Base-by-base conservation (phyloP, 176 grass and related monocot species). In the Otatea glauca region DNA sequence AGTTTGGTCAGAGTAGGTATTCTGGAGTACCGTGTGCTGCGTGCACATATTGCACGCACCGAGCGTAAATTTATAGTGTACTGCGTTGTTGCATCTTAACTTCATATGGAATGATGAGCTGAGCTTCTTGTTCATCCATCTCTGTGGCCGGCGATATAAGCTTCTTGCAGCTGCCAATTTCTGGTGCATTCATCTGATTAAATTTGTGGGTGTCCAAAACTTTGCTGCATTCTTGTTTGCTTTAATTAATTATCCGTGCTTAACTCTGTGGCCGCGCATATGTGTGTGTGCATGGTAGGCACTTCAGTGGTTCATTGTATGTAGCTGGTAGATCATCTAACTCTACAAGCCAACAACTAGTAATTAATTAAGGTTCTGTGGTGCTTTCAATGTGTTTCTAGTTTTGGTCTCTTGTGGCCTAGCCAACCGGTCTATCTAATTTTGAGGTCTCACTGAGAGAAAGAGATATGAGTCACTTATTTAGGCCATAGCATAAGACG, bases 51-150 rank as follows among this genome's bases (percentile, higher is more conserved):
- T 38, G 68, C 9, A 72, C 13, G 23, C 73, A 23, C 42, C 73
- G 2, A 77, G 14, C 3, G 29, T 20, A 48, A 47, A 60, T 82
- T 59, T 72, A 72, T 72, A 82, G 67, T 14, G 18, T 27, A n/a
- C n/a, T n/a, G n/a, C 1, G 29, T 29, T 38, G 9, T 10, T 27
- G 37, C 78, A 58, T 9, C 37, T 38, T 21, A 9, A n/a, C 3
- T n/a, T 58, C 55, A 9, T 58, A 5, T 51, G 15, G 41, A 72
- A 88, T 21, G 72, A 39, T 87, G 24, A 69, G 86, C 80, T 80
- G 80, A 42, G 64, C 32, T 88, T 88, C 16, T 88, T 83, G 86
- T 24, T 88, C 86, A 64, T 78, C 84, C 68, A 53, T 80, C 56
- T 73, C 32, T 21, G 66, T 71, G 83, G 84, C 75, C 65, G 54